phyloP scores from a whole-genome alignment of 768 basidiomycete species.

The Leucocoprinus sp. region DNA sequence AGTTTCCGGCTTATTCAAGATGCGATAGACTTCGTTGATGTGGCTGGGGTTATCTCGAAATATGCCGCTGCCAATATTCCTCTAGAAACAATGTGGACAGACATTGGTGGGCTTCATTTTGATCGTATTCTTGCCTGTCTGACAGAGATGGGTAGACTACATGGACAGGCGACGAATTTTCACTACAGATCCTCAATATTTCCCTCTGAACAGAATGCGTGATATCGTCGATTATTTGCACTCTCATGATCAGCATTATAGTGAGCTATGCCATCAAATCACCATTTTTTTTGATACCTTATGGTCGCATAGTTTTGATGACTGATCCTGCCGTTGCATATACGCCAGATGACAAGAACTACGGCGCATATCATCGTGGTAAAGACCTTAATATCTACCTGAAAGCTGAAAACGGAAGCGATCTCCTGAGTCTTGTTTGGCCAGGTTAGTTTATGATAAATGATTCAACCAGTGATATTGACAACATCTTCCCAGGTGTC shows the following conservation, averaged over 20 bases:
- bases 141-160: slow-evolving; percentile 41
- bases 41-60: slow-evolving; percentile 52
- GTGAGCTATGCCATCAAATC: slow-evolving; percentile 25
- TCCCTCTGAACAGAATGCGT: slow-evolving; percentile 52
- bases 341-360: slow-evolving; percentile 32
- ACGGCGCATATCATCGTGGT: slow-evolving; percentile 49
- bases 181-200: slow-evolving; percentile 61
- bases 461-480: slow-evolving; percentile 22
- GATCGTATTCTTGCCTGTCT: background rate
- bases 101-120: slow-evolving; percentile 39
- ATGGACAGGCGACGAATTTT: slow-evolving; percentile 61
- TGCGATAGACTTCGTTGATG: slow-evolving; percentile 47
- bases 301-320: slow-evolving; percentile 45
- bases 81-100: slow-evolving; percentile 75
- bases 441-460: slow-evolving; percentile 53
- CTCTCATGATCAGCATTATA: slow-evolving; percentile 46
- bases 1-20: background rate
- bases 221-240: slow-evolving; percentile 60
- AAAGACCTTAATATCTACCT: slow-evolving; percentile 46
- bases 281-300: background rate
- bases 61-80: slow-evolving; percentile 57
- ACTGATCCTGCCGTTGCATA: slow-evolving; percentile 64
- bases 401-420: slow-evolving; percentile 52
- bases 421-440: slow-evolving; percentile 56
- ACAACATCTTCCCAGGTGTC: background rate